Evolutionary conservation across 2,329 filamentous ascomycete genomes (phyloP), one percentile per base, ranked within the genome.

Genomic region (Neurospora sp.): DNA sequence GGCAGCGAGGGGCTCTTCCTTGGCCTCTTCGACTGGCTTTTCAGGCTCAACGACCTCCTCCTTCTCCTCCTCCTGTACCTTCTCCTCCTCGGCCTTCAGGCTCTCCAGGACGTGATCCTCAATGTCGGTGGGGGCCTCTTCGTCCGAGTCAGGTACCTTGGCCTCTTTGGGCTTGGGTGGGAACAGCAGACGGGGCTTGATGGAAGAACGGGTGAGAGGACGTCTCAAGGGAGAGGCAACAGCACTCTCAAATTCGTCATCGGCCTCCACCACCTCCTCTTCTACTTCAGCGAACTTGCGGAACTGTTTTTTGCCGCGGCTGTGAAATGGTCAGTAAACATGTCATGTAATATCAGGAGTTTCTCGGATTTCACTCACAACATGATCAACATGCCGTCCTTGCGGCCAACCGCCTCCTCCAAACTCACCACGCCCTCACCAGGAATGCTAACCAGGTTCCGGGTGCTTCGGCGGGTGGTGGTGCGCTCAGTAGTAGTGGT

Each of bases 251-350:
- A 76, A 71, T 38, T 79, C 78, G 17, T 75, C 78, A 1, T 77
- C 75, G 13, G 71, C 74, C 13, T 77, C 78, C 9, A 78, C 80
- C 58, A 81, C 75, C 66, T 80, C 80, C 66, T 81, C 78, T 38
- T 82, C 74, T 66, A 70, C 73, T 0, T 80, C 81, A 8, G 82
- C 79, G 74, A 90, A 93, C 76, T 89, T 91, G 79, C 89, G 89
- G 81, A 93, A 93, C 70, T 92, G 84, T 78, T 89, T 92, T 83
- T 91, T 93, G 78, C 92, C 92, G 75, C 92, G 92, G 83, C 91
- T 93, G 72, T 28, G 69, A 68, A 67, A 3, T 39, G 38, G 68
- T 70, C 40, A 68, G 66, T 19, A 68, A 39, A 19, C 13, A 23
- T 13, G 70, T 72, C 74, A 33, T 33, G 72, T 70, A 71, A 68